phyloP scores from a whole-genome alignment of 345 rosid genomes.

The Geranium rotundifolium region DNA sequence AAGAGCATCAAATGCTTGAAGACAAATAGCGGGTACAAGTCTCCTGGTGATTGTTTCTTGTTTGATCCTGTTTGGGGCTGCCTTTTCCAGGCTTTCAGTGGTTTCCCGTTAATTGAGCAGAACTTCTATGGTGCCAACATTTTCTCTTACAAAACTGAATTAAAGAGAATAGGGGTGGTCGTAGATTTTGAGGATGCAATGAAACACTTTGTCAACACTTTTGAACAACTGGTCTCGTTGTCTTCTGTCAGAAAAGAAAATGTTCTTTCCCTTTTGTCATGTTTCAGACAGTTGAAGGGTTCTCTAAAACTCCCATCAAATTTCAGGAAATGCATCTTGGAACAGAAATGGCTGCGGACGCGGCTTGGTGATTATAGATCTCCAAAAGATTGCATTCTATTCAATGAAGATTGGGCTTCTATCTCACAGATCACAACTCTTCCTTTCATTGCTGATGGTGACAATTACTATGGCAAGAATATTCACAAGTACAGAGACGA shows the following conservation, averaged over 20 bases:
- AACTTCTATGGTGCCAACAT: constrained; percentile 28
- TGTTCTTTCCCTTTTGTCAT: constrained; percentile 27
- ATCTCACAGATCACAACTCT: constrained; percentile 40
- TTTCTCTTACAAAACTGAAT: constrained; percentile 19
- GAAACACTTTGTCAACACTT: constrained; percentile 20
- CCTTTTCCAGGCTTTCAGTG: constrained; percentile 34
- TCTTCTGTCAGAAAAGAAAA: constrained; percentile 24
- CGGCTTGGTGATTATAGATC: constrained; percentile 40
- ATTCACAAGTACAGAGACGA: constrained; percentile 36
- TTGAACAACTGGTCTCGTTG: constrained; percentile 25
- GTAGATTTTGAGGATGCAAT: constrained; percentile 37
- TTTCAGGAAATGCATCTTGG: constrained; percentile 21
- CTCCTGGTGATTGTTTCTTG: constrained; percentile 44
- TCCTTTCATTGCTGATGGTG: constrained; percentile 46
- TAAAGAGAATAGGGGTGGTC: constrained; percentile 37
- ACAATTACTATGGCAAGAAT: constrained; percentile 30
- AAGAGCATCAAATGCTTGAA: constrained; percentile 26
- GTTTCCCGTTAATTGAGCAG: constrained; percentile 33
- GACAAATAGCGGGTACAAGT: constrained; percentile 36
- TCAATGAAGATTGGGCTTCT: constrained; percentile 39
- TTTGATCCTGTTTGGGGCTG: constrained; percentile 44
- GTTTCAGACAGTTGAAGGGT: constrained; percentile 27
- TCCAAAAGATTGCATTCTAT: constrained; percentile 50
- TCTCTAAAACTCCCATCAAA: constrained; percentile 18
- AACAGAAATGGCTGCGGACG: constrained; percentile 46